Evolutionary conservation across 2,329 filamentous ascomycete species (phyloP).

Genomic region (Chaetothyriales sp.): DNA sequence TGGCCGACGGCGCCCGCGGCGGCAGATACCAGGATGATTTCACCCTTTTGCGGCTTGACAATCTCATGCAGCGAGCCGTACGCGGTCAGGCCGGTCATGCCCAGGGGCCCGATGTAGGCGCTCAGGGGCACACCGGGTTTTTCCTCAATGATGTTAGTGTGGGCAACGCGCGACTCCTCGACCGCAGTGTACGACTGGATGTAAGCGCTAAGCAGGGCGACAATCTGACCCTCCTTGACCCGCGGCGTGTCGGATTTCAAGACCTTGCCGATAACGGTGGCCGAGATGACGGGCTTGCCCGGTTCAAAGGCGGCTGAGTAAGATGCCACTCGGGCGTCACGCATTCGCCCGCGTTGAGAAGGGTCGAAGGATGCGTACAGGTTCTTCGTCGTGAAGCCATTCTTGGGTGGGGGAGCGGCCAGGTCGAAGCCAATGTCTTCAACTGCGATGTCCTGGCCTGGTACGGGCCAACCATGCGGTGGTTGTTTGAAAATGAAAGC

Average conservation of each 20-base stretch:
- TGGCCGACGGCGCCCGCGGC: constrained; percentile 61
- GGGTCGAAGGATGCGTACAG: constrained; percentile 60
- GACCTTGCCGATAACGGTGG: constrained; percentile 46
- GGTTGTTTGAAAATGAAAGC: constrained; percentile 56
- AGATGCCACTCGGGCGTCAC: constrained; percentile 40
- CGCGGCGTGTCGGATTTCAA: constrained; percentile 46
- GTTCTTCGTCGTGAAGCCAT: constrained; percentile 51
- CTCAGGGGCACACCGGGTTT: constrained; percentile 41
- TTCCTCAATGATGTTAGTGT: constrained; percentile 33
- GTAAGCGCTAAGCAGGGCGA: constrained; percentile 7
- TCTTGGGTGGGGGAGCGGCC: constrained; percentile 35
- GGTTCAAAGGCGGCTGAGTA: constrained; percentile 47
- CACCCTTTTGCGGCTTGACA: constrained; percentile 50
- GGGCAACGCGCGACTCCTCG: constrained; percentile 21
- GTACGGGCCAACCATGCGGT: constrained; percentile 50
- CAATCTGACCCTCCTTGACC: constrained; percentile 47
- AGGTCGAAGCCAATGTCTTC: constrained; percentile 55
- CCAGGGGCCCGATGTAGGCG: constrained; percentile 50
- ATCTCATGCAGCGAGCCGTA: constrained; percentile 53
- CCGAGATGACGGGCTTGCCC: constrained; percentile 42
- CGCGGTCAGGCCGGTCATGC: constrained; percentile 56
- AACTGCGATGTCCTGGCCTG: constrained; percentile 54
- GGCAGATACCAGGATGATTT: constrained; percentile 59
- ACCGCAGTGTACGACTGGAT: constrained; percentile 53
- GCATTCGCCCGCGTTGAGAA: constrained; percentile 62